Evolutionary conservation across 2,329 filamentous ascomycete species (phyloP).

Genomic region (Pyricularia grisea): DNA sequence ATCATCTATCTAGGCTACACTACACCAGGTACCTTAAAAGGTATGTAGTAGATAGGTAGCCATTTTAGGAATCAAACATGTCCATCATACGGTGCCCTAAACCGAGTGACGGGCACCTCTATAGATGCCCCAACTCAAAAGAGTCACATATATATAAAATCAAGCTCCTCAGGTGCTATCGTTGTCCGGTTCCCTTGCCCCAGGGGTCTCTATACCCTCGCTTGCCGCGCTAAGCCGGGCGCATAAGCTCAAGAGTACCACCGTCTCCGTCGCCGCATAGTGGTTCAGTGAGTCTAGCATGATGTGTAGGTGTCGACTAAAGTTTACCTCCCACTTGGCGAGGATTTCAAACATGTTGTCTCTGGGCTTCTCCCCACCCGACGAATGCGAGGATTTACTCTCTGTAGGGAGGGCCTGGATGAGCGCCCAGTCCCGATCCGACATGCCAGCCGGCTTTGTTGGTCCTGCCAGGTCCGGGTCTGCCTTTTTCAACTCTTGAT

Average conservation of each 20-base stretch:
- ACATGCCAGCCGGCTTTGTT: constrained; percentile 49
- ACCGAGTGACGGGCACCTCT: not conserved
- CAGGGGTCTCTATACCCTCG: constrained; percentile 60
- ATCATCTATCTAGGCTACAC: not conserved
- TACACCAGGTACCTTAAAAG: not conserved
- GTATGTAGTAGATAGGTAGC: not conserved
- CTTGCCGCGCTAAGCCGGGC: constrained; percentile 74
- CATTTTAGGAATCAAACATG: not conserved
- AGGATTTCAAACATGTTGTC: constrained; percentile 68
- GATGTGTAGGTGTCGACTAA: constrained; percentile 85
- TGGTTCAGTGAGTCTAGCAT: constrained; percentile 92
- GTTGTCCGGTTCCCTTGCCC: constrained; percentile 50
- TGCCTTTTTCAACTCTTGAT: constrained; percentile 72
- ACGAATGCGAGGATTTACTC: constrained; percentile 22
- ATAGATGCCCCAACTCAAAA: not conserved
- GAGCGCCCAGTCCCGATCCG: constrained; percentile 48
- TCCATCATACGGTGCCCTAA: not conserved
- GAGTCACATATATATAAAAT: not conserved
- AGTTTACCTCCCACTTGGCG: constrained; percentile 87
- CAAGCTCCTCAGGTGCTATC: not conserved
- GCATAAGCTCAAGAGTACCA: constrained; percentile 82
- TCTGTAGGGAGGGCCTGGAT: constrained; percentile 41
- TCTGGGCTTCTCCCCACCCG: constrained; percentile 22
- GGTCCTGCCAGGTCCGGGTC: constrained; percentile 65
- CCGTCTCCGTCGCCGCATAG: constrained; percentile 93